Conservation (phyloP, 1,139 yeast species). For the Kluyveromyces marxianus region DNA sequence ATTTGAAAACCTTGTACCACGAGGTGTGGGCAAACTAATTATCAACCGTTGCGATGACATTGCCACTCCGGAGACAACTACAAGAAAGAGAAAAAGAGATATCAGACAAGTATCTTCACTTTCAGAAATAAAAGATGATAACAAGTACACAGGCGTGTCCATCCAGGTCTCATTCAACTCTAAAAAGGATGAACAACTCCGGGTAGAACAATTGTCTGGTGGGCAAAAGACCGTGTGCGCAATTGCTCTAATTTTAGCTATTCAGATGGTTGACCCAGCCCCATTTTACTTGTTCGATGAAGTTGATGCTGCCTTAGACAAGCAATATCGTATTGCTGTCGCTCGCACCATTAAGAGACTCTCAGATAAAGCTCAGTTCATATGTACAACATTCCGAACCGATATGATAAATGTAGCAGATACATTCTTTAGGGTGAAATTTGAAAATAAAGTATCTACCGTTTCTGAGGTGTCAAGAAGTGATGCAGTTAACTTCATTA, state of each 20-base stretch:
- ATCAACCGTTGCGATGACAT: slow-evolving; percentile 37
- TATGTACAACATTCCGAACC: slow-evolving; percentile 92
- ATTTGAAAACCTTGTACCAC: slow-evolving; percentile 76
- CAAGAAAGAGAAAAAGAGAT: slow-evolving; percentile 18
- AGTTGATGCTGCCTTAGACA: slow-evolving; percentile 90
- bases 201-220: slow-evolving; percentile 88
- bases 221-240: slow-evolving; percentile 97
- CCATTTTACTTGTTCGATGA: slow-evolving; percentile 95
- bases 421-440: slow-evolving; percentile 81
- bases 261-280: slow-evolving; percentile 93
- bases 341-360: slow-evolving; percentile 66
- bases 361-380: slow-evolving; percentile 71
- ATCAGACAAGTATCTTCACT: slow-evolving; percentile 16
- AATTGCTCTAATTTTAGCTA: slow-evolving; percentile 83
- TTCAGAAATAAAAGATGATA: slow-evolving; percentile 29
- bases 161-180: slow-evolving; percentile 89
- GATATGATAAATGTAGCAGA: slow-evolving; percentile 88
- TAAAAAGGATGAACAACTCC: slow-evolving; percentile 75
- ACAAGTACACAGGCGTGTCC: slow-evolving; percentile 72
- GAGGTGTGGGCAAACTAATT: slow-evolving; percentile 67
- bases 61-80: slow-evolving; percentile 28
- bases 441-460: slow-evolving; percentile 73
- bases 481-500: slow-evolving; percentile 76
- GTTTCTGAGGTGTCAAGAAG: slow-evolving; percentile 62
- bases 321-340: slow-evolving; percentile 85